phyloP scores from a whole-genome alignment of 2,329 filamentous ascomycete species.

The Elsinoe perseae region DNA sequence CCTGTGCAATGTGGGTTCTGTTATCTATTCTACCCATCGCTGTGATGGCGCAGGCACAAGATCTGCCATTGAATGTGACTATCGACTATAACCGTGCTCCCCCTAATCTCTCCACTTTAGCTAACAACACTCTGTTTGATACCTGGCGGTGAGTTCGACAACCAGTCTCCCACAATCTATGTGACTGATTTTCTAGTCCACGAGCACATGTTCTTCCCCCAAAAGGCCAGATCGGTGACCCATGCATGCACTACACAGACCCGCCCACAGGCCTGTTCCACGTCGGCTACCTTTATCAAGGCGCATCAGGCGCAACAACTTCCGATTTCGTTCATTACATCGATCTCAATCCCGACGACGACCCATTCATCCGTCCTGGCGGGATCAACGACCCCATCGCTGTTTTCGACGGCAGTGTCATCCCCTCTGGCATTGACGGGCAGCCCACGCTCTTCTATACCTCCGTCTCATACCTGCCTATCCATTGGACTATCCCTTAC shows the following conservation, averaged over 20 bases:
- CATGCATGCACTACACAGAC: conserved; percentile 41
- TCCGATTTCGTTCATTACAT: conserved; percentile 38
- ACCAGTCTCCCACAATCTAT: neutral
- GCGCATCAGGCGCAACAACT: conserved; percentile 30
- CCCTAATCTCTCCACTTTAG: conserved; percentile 35
- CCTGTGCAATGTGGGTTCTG: neutral
- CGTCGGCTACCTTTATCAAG: conserved; percentile 36
- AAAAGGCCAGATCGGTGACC: conserved; percentile 37
- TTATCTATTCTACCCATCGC: neutral
- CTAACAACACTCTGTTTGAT: conserved; percentile 26
- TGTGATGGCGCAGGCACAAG: neutral
- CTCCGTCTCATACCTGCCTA: conserved; percentile 38
- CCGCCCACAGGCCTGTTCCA: conserved; percentile 39
- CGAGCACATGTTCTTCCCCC: conserved; percentile 37
- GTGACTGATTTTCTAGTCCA: neutral
- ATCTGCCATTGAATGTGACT: neutral
- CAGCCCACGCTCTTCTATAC: conserved; percentile 41
- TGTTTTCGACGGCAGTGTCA: conserved; percentile 41
- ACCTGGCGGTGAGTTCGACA: conserved; percentile 27
- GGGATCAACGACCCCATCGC: conserved; percentile 39
- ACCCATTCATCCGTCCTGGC: conserved; percentile 28
- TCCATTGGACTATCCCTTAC: conserved; percentile 41
- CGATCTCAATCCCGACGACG: conserved; percentile 33
- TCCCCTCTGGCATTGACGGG: conserved; percentile 38
- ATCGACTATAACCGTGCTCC: conserved; percentile 31